Evolutionary conservation across 352 stramenopile genomes (phyloP), one percentile per base, ranked within the genome.

Genomic region (Plasmopara viticola): DNA sequence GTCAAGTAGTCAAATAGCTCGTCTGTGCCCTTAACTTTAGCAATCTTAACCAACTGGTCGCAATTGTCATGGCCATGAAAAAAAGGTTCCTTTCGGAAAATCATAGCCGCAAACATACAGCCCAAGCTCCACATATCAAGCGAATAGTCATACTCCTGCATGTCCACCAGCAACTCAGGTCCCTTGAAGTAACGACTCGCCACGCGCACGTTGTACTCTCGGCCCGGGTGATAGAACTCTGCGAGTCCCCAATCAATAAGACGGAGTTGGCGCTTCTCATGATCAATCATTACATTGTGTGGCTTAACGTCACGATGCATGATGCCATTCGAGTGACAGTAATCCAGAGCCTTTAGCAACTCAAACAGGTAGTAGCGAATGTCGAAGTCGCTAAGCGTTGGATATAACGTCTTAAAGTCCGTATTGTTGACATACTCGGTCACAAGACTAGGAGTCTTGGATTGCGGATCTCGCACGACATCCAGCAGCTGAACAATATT

Each of bases 301-400:
- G 97, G 97, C 80, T 99, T 99, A 18, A 99, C 96, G 69, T 99
- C 97, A 47, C 97, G 86, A 75, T 99, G 97, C 96, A 99, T 99
- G 58, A 99, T 98, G 33, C 97, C 97, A 58, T 99, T 99, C n/a
- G 90, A 93, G 79, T 99, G 97, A 65, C 95, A 99, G 66, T 98
- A 99, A 77, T 99, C 96, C 28, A 99, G 73, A 9, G 96, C 96
- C 77, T 90, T 90, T 49, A 93, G 69, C 58, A 93, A 62, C 64
- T 99, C 95, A 73, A 95, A 98, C 53, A 99, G 97, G 78, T 99
- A 99, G 76, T 98, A 99, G 51, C 97, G 87, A 51, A 99, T 98
- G 78, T 99, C 97, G 66, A 90, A 97, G 81, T 98, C 96, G 35
- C 85, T 95, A 18, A 99, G 72, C n/a, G 95, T 99, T 17, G 97